A percentile compares a stretch with the other conserved stretches of the same genome.
Evolutionary conservation across 2,329 filamentous ascomycete species (phyloP).

Genomic region (Epichloe bromicola): DNA sequence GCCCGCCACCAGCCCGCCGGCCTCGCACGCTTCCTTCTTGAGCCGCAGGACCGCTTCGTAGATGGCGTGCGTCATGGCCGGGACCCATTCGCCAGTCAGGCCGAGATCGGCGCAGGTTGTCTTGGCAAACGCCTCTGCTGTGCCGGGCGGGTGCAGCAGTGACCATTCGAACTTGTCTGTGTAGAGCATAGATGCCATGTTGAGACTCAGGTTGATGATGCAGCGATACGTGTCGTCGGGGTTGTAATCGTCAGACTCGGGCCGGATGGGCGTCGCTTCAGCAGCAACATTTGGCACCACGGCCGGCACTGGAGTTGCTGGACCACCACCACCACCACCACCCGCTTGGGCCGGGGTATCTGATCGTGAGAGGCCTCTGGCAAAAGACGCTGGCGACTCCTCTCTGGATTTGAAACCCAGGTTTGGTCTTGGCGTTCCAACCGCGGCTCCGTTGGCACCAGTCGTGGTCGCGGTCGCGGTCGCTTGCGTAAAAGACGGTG

Average conservation of each 20-base stretch:
- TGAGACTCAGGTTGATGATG: constrained; percentile 81
- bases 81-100: constrained; percentile 82
- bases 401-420: constrained; percentile 23
- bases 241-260: constrained; percentile 62
- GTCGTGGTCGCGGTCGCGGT: constrained; percentile 5
- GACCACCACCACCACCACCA: constrained; percentile 9
- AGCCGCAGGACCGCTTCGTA: constrained; percentile 86
- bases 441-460: constrained; percentile 9
- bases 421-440: constrained; percentile 18
- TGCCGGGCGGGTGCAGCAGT: constrained; percentile 77
- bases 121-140: constrained; percentile 83
- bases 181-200: constrained; percentile 80
- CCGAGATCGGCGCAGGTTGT: constrained; percentile 88
- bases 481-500: constrained; percentile 10
- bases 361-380: constrained; percentile 30
- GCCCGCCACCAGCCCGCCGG: constrained; percentile 69
- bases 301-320: constrained; percentile 31
- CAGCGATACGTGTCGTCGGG: constrained; percentile 93
- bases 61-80: constrained; percentile 88
- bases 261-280: constrained; percentile 47
- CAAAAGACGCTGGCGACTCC: constrained; percentile 23
- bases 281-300: constrained; percentile 49
- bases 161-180: constrained; percentile 99
- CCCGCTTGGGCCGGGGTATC: constrained; percentile 45
- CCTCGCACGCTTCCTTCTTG: constrained; percentile 94